Percentiles rank a stretch among this genome's conserved stretches.
Evolutionary conservation across 805 yeast genomes (phyloP).

Genomic region (Yamadazyma nakazawae): DNA sequence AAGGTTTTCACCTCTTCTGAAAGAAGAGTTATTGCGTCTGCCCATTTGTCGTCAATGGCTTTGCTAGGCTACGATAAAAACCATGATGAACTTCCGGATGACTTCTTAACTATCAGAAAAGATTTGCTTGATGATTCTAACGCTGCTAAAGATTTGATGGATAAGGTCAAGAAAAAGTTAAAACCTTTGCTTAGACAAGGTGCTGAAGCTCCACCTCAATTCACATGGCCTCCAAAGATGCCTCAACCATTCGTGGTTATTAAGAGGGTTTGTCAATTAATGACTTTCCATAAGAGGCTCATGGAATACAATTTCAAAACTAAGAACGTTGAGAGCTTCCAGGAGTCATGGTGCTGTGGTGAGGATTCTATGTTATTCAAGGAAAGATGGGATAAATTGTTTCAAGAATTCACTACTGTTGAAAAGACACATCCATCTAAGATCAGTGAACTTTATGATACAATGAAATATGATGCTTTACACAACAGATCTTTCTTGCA

Average conservation of each 20-base stretch:
- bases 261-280: conserved; percentile 88
- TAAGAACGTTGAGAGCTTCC: conserved; percentile 65
- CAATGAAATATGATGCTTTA: conserved; percentile 97
- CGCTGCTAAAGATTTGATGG: conserved; percentile 98
- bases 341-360: conserved; percentile 90
- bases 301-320: conserved; percentile 76
- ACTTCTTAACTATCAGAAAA: conserved; percentile 76
- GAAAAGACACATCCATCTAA: conserved; percentile 98
- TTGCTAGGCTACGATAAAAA: conserved; percentile 62
- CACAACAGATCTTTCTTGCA: conserved; percentile 90
- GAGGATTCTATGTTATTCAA: conserved; percentile 88
- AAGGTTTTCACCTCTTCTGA: conserved; percentile 89
- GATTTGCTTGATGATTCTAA: conserved; percentile 93
- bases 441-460: conserved; percentile 93
- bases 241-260: conserved; percentile 96
- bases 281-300: conserved; percentile 84
- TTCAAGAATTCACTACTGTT: conserved; percentile 84
- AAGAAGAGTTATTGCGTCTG: conserved; percentile 90
- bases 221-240: conserved; percentile 98
- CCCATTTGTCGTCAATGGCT: conserved; percentile 80
- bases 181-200: conserved; percentile 94
- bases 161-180: conserved; percentile 92
- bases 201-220: conserved; percentile 93
- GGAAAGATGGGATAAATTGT: conserved; percentile 96
- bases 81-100: conserved; percentile 56